These are phyloP conservation scores for Sporobolus alterniflorus DNA, from an alignment of 202 grass and related monocot species.

Conservation along the genomic window DNA sequence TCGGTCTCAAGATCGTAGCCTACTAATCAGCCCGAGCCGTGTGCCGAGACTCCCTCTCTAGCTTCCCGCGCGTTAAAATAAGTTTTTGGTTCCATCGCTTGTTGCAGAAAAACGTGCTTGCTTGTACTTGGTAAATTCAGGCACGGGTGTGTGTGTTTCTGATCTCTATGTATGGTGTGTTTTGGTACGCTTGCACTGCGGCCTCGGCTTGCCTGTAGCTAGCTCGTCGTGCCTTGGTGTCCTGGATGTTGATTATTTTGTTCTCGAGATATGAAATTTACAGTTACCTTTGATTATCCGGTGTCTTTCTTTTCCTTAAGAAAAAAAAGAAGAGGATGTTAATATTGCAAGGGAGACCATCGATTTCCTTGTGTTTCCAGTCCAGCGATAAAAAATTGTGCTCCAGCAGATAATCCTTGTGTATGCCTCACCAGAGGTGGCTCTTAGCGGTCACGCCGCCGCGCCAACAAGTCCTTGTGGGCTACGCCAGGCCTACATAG, in stretches of 20 bases:
- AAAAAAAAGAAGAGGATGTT: no score
- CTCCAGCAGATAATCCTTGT: no score
- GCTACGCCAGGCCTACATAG: no score
- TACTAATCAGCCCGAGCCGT: conserved; percentile 30
- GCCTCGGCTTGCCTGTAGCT: background rate
- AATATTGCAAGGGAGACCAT: no score
- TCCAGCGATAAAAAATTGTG: no score
- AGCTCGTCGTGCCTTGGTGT: background rate
- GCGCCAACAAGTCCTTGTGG: no score
- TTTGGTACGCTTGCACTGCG: background rate
- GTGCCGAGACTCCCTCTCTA: no score
- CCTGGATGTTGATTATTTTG: conserved; percentile 14
- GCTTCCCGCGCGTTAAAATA: conserved; percentile 23
- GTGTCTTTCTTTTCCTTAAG: background rate
- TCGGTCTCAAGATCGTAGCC: conserved; percentile 82
- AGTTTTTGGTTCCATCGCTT: background rate
- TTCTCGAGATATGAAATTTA: background rate
- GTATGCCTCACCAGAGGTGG: no score
- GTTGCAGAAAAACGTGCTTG: conserved; percentile 8
- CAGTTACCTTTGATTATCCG: background rate
- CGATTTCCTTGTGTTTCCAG: background rate
- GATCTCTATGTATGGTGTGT: conserved; percentile 18
- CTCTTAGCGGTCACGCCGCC: no score
- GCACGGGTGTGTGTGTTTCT: background rate
- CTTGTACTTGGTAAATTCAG: conserved; percentile 9